A percentile compares a stretch with the other conserved stretches of the same genome.
phyloP scores from a whole-genome alignment of 495 filamentous ascomycete species.

The Podospora sp. region DNA sequence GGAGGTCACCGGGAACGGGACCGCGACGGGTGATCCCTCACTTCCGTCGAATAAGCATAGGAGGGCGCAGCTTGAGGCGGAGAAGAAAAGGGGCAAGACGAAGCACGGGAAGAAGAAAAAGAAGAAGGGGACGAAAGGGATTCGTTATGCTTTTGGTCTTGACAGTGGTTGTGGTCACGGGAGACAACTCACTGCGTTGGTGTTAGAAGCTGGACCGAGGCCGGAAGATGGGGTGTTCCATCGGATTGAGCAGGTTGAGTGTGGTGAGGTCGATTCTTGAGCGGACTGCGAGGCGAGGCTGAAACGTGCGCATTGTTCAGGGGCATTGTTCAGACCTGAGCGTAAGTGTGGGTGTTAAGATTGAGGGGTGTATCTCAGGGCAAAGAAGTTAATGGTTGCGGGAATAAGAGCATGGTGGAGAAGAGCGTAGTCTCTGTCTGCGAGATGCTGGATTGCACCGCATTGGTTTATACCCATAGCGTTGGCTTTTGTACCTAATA shows the following conservation, averaged over 20 bases:
- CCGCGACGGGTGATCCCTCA: neutral
- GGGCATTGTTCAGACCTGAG: neutral
- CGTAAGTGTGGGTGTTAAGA: neutral
- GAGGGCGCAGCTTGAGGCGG: neutral
- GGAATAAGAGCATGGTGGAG: neutral
- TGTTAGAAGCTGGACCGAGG: constrained; percentile 59
- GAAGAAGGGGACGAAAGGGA: constrained; percentile 22
- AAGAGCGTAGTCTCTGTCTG: neutral
- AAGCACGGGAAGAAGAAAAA: constrained; percentile 14
- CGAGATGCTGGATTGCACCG: no score
- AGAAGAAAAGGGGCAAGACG: neutral
- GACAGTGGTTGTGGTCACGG: constrained; percentile 82
- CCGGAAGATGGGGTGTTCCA: constrained; percentile 25
- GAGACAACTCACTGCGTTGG: constrained; percentile 71
- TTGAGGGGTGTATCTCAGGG: neutral
- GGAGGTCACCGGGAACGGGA: neutral
- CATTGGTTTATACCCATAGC: neutral
- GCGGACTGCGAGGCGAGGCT: neutral
- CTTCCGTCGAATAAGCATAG: neutral
- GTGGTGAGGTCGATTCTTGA: constrained; percentile 6
- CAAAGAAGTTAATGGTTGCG: neutral
- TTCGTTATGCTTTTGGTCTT: constrained; percentile 74
- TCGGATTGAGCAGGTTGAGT: constrained; percentile 39
- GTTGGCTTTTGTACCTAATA: neutral
- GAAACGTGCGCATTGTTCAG: no score